Conservation (phyloP, 2,329 filamentous ascomycete species). For the Exophiala mesophila region DNA sequence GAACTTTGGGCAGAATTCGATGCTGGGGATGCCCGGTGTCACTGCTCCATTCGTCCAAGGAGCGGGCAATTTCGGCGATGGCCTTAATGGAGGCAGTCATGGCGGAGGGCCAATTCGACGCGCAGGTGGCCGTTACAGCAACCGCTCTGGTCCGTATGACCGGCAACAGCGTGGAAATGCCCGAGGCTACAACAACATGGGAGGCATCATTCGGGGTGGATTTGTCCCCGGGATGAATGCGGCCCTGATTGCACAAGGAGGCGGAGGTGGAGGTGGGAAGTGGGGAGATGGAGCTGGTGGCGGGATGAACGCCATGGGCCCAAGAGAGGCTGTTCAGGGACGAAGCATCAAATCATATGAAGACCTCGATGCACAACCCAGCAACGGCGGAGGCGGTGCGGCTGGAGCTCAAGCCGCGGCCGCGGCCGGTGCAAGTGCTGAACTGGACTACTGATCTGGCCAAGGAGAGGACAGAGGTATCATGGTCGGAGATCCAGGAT, state of each 20-base stretch:
- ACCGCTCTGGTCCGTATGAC: slow-evolving; percentile 69
- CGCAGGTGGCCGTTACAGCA: slow-evolving; percentile 58
- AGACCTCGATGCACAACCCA: slow-evolving; percentile 70
- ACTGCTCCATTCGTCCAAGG: slow-evolving; percentile 37
- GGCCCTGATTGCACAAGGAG: slow-evolving; percentile 34
- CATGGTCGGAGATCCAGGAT: too few relatives aligned
- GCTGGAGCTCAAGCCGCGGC: slow-evolving; percentile 18
- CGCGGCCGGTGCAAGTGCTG: slow-evolving; percentile 12
- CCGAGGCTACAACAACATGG: slow-evolving; percentile 31
- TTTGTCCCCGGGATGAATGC: slow-evolving; percentile 43
- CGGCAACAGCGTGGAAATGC: slow-evolving; percentile 30
- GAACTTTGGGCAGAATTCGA: slow-evolving; percentile 52
- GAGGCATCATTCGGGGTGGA: slow-evolving; percentile 33
- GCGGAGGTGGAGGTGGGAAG: slow-evolving; percentile 49
- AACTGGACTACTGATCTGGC: slow-evolving; percentile 23
- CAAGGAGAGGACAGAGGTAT: background rate
- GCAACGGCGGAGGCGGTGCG: slow-evolving; percentile 35
- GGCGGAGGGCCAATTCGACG: slow-evolving; percentile 64
- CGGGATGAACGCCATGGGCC: slow-evolving; percentile 68
- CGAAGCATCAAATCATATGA: slow-evolving; percentile 95
- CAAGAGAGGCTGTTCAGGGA: slow-evolving; percentile 85
- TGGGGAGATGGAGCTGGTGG: slow-evolving; percentile 72
- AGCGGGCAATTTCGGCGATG: slow-evolving; percentile 35
- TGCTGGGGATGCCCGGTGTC: slow-evolving; percentile 22
- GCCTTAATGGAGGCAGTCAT: slow-evolving; percentile 47